A percentile compares a stretch with the other conserved stretches of the same genome.
Evolutionary conservation across 805 yeast genomes (phyloP).

Genomic region (Ogataea parapolymorpha): DNA sequence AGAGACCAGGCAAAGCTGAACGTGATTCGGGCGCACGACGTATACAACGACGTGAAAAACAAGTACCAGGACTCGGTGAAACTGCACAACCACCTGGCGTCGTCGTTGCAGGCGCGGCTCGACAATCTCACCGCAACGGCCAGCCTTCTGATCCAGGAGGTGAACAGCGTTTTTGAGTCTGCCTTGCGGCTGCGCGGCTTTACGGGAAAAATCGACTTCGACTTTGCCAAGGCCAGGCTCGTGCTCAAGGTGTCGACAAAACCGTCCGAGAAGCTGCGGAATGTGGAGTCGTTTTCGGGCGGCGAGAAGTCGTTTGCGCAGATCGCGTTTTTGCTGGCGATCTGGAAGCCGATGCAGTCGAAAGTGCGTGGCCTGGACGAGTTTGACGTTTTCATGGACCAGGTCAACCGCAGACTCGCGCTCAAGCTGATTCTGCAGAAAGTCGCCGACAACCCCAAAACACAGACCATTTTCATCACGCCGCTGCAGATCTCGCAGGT

Average conservation of each 20-base stretch:
- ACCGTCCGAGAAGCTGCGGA: constrained; percentile 54
- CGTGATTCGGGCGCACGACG: constrained; percentile 41
- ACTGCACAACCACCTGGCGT: constrained; percentile 28
- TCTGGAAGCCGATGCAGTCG: constrained; percentile 92
- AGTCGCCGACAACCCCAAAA: constrained; percentile 56
- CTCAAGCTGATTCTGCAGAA: constrained; percentile 70
- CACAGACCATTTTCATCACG: constrained; percentile 89
- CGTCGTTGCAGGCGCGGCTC: constrained; percentile 42
- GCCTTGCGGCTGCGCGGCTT: constrained; percentile 68
- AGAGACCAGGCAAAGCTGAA: constrained; percentile 53
- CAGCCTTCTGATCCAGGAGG: constrained; percentile 42
- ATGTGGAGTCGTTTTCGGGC: constrained; percentile 85
- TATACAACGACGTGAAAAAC: constrained; percentile 40
- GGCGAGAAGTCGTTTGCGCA: constrained; percentile 97
- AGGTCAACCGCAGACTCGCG: constrained; percentile 79
- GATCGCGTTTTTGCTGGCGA: constrained; percentile 77
- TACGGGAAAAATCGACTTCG: constrained; percentile 67
- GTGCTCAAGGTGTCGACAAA: constrained; percentile 61
- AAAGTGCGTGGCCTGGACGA: constrained; percentile 90
- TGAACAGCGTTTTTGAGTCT: constrained; percentile 53
- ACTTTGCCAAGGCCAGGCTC: constrained; percentile 48
- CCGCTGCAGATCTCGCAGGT: constrained; percentile 85
- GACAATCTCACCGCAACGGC: constrained; percentile 40
- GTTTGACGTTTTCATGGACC: constrained; percentile 97
- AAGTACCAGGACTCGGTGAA: constrained; percentile 36